Evolutionary conservation across 2,329 filamentous ascomycete species (phyloP).

Genomic region (Nothopassalora personata): DNA sequence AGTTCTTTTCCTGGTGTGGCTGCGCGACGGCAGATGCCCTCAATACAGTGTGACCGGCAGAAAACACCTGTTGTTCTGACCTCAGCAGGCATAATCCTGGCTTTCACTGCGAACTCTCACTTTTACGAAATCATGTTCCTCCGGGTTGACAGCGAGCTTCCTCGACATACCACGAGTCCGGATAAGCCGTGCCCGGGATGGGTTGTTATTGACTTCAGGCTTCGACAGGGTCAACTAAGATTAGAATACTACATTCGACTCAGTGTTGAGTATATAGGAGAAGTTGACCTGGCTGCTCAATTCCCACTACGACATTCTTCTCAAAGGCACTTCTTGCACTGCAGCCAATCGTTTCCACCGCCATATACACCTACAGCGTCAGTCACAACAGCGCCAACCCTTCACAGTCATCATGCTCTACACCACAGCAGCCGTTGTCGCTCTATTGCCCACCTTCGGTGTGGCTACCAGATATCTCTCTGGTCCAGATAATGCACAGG

Average conservation of each 20-base stretch:
- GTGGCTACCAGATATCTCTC: slow-evolving; percentile 1
- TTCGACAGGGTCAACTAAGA: neutral
- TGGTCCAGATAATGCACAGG: neutral
- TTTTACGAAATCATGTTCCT: neutral
- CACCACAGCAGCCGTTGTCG: neutral
- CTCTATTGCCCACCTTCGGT: neutral
- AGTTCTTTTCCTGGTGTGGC: neutral
- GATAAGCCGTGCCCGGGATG: neutral
- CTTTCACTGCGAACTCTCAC: neutral
- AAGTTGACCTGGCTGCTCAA: neutral
- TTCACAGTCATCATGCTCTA: slow-evolving; percentile 1
- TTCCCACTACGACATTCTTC: neutral
- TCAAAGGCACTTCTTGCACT: neutral
- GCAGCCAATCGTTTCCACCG: neutral
- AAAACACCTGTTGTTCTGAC: neutral
- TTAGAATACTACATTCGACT: neutral
- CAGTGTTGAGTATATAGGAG: neutral
- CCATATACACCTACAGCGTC: neutral
- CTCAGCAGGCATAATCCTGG: neutral
- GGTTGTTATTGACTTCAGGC: neutral
- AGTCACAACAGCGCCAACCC: neutral
- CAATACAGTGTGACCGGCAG: neutral
- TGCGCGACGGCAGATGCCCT: neutral
- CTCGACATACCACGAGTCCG: neutral
- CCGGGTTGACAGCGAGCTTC: neutral